phyloP scores from a whole-genome alignment of 306 rosid genomes.

The Cicer yamashitae region DNA sequence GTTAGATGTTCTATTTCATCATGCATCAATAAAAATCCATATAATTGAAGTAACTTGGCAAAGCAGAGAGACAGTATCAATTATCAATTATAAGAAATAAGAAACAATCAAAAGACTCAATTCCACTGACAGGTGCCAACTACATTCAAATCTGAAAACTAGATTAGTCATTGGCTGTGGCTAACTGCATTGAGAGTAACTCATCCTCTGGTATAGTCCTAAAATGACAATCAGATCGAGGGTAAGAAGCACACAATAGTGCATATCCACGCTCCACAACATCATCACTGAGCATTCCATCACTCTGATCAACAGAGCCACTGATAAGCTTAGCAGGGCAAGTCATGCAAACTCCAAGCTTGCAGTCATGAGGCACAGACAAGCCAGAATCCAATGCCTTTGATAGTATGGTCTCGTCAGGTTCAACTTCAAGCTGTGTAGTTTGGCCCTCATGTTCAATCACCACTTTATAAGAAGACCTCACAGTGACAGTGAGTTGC shows the following conservation, averaged over 20 bases:
- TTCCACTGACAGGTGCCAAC: background rate
- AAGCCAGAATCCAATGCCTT: slow-evolving; percentile 81
- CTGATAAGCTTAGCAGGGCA: slow-evolving; percentile 87
- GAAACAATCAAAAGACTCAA: slow-evolving; percentile 37
- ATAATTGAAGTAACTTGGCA: background rate
- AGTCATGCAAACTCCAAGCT: slow-evolving; percentile 98
- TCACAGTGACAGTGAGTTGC: slow-evolving; percentile 41
- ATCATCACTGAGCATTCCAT: slow-evolving; percentile 98
- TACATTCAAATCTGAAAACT: slow-evolving; percentile 28
- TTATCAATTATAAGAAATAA: background rate
- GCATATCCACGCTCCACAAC: slow-evolving; percentile 91
- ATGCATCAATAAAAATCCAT: slow-evolving; percentile 16
- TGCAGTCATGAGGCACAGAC: slow-evolving; percentile 88
- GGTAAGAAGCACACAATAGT: slow-evolving; percentile 74
- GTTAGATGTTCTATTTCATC: slow-evolving; percentile 24
- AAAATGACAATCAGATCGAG: slow-evolving; percentile 80
- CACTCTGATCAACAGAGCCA: slow-evolving; percentile 91
- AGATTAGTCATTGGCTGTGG: slow-evolving; percentile 85
- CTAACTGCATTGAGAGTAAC: slow-evolving; percentile 81
- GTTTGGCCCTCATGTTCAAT: slow-evolving; percentile 75
- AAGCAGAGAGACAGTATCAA: slow-evolving; percentile 4
- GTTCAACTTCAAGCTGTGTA: slow-evolving; percentile 59
- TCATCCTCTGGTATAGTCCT: slow-evolving; percentile 87
- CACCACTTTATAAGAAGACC: slow-evolving; percentile 79
- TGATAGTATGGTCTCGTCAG: slow-evolving; percentile 49